Base-by-base conservation (phyloP, 768 basidiomycete species). In the Leccinum arenicola region DNA sequence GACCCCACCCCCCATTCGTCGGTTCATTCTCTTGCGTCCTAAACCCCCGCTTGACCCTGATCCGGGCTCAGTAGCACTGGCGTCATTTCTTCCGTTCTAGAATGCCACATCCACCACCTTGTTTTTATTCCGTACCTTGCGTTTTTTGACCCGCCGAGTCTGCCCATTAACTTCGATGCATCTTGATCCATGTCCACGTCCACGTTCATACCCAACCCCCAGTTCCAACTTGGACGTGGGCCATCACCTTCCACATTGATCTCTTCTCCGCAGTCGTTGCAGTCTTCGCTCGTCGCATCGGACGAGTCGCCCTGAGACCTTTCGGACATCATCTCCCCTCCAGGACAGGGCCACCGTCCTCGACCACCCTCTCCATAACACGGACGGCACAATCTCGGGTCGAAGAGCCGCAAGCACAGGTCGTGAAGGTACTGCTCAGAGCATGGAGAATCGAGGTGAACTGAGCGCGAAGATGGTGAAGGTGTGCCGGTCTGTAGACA, bases 391-490 rank as follows among this genome's bases (percentile, higher is more conserved):
- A 91, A 54, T 87, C 84, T 33, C 76, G 77, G 4, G 86, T 79
- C 6, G 77, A 77, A 9, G 81, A 76, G 6, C 88, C 89, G 62
- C 89, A 91, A 0, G 89, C 89, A 56, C 89, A 91, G 1, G 86
- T 86, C 3, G 86, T 85, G 66, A 90, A 91, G 0, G 86, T 88
- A 17, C 84, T 85, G 7, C 83, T 77, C 54, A 91, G 79, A 6
- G 86, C 79, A 56, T 89, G 87, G 0, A 91, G 79, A 67, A 90
- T 85, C 25, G 85, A 83, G 0, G 85, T 79, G 75, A 89, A 83
- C 66, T 89, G 88, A 29, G 80, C 73, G 43, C 84, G 84, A 15
- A 88, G 78, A 60, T 84, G 82, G 19, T 75, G 68, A 21, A 84
- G 63, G 2, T 83, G 78, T 21, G 75, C 75, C 2, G 80, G 76